Conservation (phyloP, 805 yeast genomes). For the Blastobotrys chiropterorum region DNA sequence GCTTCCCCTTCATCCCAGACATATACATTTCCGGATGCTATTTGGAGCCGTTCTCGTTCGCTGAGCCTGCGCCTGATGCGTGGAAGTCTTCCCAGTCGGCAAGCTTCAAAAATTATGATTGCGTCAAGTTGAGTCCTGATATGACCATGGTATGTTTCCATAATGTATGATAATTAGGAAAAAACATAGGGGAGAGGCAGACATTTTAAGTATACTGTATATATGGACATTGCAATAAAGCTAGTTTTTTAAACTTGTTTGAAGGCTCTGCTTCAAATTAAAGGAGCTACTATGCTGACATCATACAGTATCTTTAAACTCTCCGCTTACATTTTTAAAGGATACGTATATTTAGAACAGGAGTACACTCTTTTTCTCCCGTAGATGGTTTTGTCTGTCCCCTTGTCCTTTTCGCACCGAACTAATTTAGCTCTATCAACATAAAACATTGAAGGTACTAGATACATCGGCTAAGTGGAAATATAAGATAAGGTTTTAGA, state of each 20-base stretch:
- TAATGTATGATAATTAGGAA: conserved; percentile 14
- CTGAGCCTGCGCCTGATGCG: conserved; percentile 51
- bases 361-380: too few relatives aligned
- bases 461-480: not conserved
- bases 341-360: too few relatives aligned
- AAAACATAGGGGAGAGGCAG: not conserved
- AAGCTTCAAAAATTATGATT: conserved; percentile 57
- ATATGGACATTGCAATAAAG: not conserved
- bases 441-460: too few relatives aligned
- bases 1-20: conserved; percentile 69
- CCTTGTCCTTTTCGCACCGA: too few relatives aligned
- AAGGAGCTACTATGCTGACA: not conserved
- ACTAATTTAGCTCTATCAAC: too few relatives aligned
- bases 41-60: conserved; percentile 47
- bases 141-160: conserved; percentile 59
- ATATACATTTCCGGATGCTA: conserved; percentile 54
- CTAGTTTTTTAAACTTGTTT: not conserved
- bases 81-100: conserved; percentile 49
- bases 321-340: not conserved
- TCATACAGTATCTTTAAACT: not conserved
- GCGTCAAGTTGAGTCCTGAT: conserved; percentile 57
- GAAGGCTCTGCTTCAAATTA: not conserved
- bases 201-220: not conserved
- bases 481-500: not conserved
- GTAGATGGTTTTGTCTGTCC: too few relatives aligned